Evolutionary conservation across 805 yeast species (phyloP).

Genomic region (Isabelozyma gotoi): DNA sequence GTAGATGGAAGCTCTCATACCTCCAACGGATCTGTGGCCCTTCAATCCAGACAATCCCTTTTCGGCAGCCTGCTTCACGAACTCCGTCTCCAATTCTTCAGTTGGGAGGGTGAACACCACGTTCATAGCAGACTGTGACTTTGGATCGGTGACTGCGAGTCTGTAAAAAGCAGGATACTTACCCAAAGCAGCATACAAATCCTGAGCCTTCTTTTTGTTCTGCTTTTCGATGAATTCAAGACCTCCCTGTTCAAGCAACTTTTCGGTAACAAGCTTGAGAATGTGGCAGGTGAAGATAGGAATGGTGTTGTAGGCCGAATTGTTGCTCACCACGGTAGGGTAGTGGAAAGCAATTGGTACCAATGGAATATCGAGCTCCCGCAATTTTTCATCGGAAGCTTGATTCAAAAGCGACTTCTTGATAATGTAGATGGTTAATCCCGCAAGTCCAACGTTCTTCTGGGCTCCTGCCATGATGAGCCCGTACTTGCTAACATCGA

Average conservation of each 20-base stretch:
- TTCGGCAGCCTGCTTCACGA: constrained; percentile 65
- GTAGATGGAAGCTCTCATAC: constrained; percentile 90
- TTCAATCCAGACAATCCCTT: constrained; percentile 72
- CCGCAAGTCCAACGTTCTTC: constrained; percentile 96
- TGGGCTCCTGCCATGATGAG: constrained; percentile 97
- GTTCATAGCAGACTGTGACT: constrained; percentile 83
- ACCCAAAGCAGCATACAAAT: constrained; percentile 67
- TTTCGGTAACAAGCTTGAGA: constrained; percentile 71
- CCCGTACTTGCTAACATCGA: constrained; percentile 85
- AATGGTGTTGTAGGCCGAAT: constrained; percentile 93
- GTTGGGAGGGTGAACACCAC: constrained; percentile 79
- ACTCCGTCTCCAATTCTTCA: constrained; percentile 64
- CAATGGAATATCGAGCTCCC: constrained; percentile 63
- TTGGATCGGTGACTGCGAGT: constrained; percentile 58
- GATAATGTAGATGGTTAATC: constrained; percentile 87
- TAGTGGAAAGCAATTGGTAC: constrained; percentile 88
- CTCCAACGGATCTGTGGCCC: constrained; percentile 97
- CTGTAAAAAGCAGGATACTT: constrained; percentile 62
- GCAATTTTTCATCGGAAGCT: constrained; percentile 62
- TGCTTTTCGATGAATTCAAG: constrained; percentile 55
- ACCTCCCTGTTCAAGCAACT: constrained; percentile 71
- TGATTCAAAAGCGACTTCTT: constrained; percentile 74
- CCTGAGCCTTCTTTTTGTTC: constrained; percentile 60
- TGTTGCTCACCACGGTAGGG: constrained; percentile 81
- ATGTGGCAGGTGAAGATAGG: constrained; percentile 92